Evolutionary conservation across 1,139 yeast species (phyloP).

Genomic region (Meyerozyma carpophila): DNA sequence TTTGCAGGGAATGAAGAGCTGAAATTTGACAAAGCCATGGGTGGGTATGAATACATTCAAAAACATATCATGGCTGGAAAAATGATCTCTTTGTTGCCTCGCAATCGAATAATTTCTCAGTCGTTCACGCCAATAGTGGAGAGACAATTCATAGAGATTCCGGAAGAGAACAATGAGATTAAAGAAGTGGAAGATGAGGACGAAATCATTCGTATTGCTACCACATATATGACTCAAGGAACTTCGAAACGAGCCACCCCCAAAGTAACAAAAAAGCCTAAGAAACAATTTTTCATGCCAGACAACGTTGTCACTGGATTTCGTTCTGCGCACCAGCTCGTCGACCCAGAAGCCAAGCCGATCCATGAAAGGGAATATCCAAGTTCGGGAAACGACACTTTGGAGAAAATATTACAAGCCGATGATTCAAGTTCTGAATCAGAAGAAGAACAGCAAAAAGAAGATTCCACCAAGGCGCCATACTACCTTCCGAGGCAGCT

Average conservation of each 20-base stretch:
- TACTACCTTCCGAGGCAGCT: background rate
- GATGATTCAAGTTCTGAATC: background rate
- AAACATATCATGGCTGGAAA: slow-evolving; percentile 46
- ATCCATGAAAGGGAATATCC: background rate
- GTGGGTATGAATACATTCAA: slow-evolving; percentile 77
- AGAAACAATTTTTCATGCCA: slow-evolving; percentile 65
- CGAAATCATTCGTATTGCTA: slow-evolving; percentile 62
- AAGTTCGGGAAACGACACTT: background rate
- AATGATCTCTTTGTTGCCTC: slow-evolving; percentile 35
- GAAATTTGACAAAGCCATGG: slow-evolving; percentile 82
- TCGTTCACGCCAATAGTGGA: slow-evolving; percentile 50
- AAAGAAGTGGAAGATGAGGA: slow-evolving; percentile 53
- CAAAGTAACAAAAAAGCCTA: slow-evolving; percentile 11
- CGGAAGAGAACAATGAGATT: slow-evolving; percentile 61
- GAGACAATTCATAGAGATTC: slow-evolving; percentile 55
- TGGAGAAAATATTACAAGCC: background rate
- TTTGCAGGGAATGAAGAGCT: slow-evolving; percentile 73
- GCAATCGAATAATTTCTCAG: slow-evolving; percentile 65
- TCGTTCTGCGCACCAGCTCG: slow-evolving; percentile 26
- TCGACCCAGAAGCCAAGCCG: background rate
- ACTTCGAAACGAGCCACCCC: slow-evolving; percentile 18
- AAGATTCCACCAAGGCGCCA: background rate
- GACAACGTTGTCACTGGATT: slow-evolving; percentile 73
- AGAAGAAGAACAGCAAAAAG: background rate
- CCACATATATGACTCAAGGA: slow-evolving; percentile 33